Evolutionary conservation across 495 filamentous ascomycete genomes (phyloP).

Genomic region (Extremus antarcticus): DNA sequence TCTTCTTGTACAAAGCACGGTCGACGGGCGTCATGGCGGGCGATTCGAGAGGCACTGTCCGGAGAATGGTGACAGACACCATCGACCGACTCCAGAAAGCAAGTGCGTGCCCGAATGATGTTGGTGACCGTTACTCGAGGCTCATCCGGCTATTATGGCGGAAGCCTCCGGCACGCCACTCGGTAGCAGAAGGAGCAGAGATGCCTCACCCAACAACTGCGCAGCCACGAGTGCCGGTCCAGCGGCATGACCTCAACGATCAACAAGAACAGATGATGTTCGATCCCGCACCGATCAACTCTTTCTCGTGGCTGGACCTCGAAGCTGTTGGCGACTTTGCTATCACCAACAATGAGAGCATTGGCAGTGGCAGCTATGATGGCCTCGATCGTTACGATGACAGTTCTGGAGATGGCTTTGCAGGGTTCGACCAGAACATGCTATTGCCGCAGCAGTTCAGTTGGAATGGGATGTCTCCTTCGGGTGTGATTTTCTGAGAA

Average conservation of each 20-base stretch:
- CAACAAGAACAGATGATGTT: neutral
- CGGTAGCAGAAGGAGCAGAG: constrained; percentile 1
- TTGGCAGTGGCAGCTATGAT: neutral
- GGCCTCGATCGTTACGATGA: constrained; percentile 12
- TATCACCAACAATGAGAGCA: constrained; percentile 13
- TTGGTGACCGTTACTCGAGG: constrained; percentile 18
- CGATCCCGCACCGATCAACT: constrained; percentile 13
- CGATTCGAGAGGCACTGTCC: constrained; percentile 10
- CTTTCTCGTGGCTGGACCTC: constrained; percentile 21
- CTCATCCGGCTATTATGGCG: constrained; percentile 17
- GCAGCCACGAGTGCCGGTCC: neutral
- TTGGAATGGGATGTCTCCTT: constrained; percentile 6
- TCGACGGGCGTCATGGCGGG: constrained; percentile 17
- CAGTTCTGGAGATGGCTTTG: constrained; percentile 4
- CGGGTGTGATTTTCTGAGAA: constrained; percentile 13
- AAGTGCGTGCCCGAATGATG: constrained; percentile 17
- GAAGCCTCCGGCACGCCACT: constrained; percentile 4
- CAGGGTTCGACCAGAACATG: constrained; percentile 10
- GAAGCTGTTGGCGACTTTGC: constrained; percentile 18
- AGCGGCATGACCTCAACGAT: neutral
- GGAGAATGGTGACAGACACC: constrained; percentile 15
- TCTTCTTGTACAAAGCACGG: constrained; percentile 20
- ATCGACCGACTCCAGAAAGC: constrained; percentile 15
- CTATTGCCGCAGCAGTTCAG: constrained; percentile 9
- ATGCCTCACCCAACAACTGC: neutral